Base-by-base conservation (phyloP, 2,329 filamentous ascomycete species). In the Cordyceps tenuipes region DNA sequence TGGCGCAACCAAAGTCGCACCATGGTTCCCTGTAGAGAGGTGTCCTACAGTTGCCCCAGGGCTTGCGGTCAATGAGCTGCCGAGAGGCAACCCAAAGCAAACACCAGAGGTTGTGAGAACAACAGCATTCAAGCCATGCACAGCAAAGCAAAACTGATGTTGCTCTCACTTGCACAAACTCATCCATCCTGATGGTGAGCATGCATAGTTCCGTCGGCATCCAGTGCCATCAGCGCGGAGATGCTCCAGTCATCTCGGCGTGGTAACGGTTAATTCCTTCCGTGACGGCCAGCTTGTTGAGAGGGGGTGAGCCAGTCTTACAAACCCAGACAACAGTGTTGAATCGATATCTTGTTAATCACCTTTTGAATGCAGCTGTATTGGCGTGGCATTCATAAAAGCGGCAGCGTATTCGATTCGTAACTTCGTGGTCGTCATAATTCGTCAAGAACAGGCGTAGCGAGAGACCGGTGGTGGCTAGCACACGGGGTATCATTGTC, bases 221-320 rank as follows among this genome's bases (percentile, higher is more conserved):
- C 74, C 75, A 74, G 76, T 77, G 76, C 72, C 76, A 69, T 69
- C 70, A 66, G 69, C 66, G 63, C 63, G 65, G 66, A 64, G 54
- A 69, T 72, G 77, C 74, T 64, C 72, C 75, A 65, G 75, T 76
- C 76, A 74, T 68, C 67, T 64, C 64, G 63, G 66, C 64, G 64
- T 67, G 66, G 69, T 69, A 69, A 73, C 68, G 68, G 70, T 73
- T 74, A 69, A 68, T 66, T 62, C 61, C 64, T 65, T 68, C 55
- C 62, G 66, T 61, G 68, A 71, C 70, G 70, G 66, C 69, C 65
- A 66, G 62, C 26, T 53, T 68, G 70, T 74, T 71, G 74, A 72
- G 68, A 70, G 64, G 67, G 66, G 60, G 60, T 36, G 19, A 49
- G 36, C 57, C 57, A 41, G 57, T 60, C 57, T 54, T 8, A 48